Evolutionary conservation across 352 stramenopile genomes (phyloP).

Genomic region (Phytophthora crassamura): DNA sequence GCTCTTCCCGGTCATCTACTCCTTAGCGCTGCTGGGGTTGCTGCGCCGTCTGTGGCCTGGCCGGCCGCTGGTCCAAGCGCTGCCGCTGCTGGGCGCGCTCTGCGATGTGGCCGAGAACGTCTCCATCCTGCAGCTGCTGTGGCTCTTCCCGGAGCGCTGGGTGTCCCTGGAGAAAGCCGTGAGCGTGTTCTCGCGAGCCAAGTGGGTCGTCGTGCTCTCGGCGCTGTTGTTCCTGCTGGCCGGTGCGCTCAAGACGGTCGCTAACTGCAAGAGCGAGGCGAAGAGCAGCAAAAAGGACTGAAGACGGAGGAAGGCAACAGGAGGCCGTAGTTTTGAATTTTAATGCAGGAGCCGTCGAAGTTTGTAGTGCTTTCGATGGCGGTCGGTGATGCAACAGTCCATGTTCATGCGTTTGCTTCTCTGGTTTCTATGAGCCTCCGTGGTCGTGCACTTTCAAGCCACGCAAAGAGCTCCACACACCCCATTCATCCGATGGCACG

Average conservation of each 20-base stretch:
- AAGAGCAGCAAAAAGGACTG: constrained; percentile 24
- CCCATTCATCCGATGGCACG: no score
- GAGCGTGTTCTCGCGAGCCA: constrained; percentile 41
- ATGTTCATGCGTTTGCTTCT: no score
- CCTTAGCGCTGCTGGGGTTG: constrained; percentile 32
- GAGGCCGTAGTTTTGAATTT: no score
- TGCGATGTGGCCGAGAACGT: constrained; percentile 58
- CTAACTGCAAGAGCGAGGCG: not conserved
- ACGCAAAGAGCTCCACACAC: no score
- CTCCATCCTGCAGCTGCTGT: constrained; percentile 48
- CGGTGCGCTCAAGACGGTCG: constrained; percentile 12
- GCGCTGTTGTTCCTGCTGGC: constrained; percentile 29
- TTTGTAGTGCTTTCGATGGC: no score
- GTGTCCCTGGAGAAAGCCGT: constrained; percentile 36
- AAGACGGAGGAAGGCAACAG: no score
- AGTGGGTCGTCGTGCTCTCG: constrained; percentile 43
- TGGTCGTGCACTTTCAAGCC: no score
- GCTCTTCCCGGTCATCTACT: constrained; percentile 59
- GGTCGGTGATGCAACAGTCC: no score
- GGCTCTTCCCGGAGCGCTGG: constrained; percentile 40
- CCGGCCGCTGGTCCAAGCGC: constrained; percentile 10
- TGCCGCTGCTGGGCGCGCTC: constrained; percentile 40
- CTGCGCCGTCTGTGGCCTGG: constrained; percentile 42
- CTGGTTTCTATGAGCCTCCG: no score
- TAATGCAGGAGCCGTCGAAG: no score